phyloP scores from a whole-genome alignment of 352 stramenopile species.

The Pythium dissimile region DNA sequence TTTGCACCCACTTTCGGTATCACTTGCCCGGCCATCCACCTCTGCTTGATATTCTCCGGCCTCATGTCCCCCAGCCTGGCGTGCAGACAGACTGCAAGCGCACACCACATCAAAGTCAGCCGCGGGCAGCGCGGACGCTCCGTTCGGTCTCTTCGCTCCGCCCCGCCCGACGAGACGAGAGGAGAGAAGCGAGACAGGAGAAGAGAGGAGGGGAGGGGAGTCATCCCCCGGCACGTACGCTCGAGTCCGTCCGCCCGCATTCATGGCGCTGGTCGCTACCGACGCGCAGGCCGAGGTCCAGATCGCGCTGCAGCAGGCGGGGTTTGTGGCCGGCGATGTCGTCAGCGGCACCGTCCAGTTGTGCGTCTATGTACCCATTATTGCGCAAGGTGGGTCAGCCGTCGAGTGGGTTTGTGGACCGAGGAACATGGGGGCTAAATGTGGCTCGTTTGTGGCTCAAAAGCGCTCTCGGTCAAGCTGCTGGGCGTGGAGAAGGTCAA shows the following conservation, averaged over 20 bases:
- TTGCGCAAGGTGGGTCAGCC: constrained; percentile 25
- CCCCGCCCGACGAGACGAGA: too few relatives aligned
- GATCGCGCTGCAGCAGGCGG: constrained; percentile 39
- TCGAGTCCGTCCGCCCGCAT: constrained; percentile 5
- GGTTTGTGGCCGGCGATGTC: constrained; percentile 53
- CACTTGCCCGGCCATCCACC: neutral
- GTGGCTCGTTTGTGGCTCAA: neutral
- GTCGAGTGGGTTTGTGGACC: too few relatives aligned
- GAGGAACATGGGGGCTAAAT: too few relatives aligned
- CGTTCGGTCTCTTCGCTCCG: too few relatives aligned
- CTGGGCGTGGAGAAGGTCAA: constrained; percentile 58
- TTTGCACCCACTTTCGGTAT: constrained; percentile 8
- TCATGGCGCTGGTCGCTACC: constrained; percentile 14
- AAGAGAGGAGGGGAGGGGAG: too few relatives aligned
- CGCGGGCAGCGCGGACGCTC: too few relatives aligned
- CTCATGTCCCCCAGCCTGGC: neutral
- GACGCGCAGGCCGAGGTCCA: constrained; percentile 49
- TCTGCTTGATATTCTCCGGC: constrained; percentile 17
- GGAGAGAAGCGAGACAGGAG: too few relatives aligned
- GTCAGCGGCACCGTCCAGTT: constrained; percentile 49
- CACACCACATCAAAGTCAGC: too few relatives aligned
- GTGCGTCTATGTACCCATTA: constrained; percentile 6
- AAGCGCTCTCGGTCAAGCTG: constrained; percentile 59
- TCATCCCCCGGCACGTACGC: neutral
- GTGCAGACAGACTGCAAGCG: neutral